A percentile compares a stretch with the other conserved stretches of the same genome.
Evolutionary conservation across 1,139 yeast genomes (phyloP).

Genomic region (Zygosaccharomyces sapae): DNA sequence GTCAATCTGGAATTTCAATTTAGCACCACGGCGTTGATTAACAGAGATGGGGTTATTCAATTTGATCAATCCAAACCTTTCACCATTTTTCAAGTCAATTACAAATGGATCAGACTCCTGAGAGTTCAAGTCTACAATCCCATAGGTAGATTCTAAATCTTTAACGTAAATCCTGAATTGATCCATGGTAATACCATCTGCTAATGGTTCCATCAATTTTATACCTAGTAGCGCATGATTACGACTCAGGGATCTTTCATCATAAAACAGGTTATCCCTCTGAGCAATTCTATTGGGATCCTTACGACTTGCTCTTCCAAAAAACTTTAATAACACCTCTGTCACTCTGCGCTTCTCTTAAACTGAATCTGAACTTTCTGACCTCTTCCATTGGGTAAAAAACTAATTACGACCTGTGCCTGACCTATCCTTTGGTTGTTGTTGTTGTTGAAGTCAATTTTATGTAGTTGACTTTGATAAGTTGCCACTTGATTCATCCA

Average conservation of each 20-base stretch:
- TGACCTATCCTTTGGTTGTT: not conserved
- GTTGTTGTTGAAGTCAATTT: not conserved
- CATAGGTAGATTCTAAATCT: conserved; percentile 25
- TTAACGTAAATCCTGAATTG: conserved; percentile 25
- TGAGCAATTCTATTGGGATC: conserved; percentile 18
- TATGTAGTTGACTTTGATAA: not conserved
- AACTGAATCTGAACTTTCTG: conserved; percentile 13
- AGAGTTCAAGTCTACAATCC: conserved; percentile 26
- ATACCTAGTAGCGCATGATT: conserved; percentile 24
- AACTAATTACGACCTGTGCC: not conserved
- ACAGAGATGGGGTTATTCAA: conserved; percentile 9
- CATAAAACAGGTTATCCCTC: conserved; percentile 18
- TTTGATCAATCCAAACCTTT: conserved; percentile 24
- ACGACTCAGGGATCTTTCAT: conserved; percentile 24
- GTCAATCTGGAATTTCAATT: conserved; percentile 14
- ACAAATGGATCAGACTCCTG: conserved; percentile 19
- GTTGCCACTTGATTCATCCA: conserved; percentile 9
- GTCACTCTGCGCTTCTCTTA: conserved; percentile 15
- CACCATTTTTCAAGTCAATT: conserved; percentile 28
- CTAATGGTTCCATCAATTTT: conserved; percentile 19
- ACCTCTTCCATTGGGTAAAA: conserved; percentile 12
- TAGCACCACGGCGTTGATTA: conserved; percentile 14
- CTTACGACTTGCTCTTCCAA: conserved; percentile 22
- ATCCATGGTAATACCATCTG: conserved; percentile 13
- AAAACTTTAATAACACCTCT: conserved; percentile 20